Evolutionary conservation across 2,329 filamentous ascomycete genomes (phyloP), one percentile per base, ranked within the genome.

Genomic region (Talaromyces verruculosus): DNA sequence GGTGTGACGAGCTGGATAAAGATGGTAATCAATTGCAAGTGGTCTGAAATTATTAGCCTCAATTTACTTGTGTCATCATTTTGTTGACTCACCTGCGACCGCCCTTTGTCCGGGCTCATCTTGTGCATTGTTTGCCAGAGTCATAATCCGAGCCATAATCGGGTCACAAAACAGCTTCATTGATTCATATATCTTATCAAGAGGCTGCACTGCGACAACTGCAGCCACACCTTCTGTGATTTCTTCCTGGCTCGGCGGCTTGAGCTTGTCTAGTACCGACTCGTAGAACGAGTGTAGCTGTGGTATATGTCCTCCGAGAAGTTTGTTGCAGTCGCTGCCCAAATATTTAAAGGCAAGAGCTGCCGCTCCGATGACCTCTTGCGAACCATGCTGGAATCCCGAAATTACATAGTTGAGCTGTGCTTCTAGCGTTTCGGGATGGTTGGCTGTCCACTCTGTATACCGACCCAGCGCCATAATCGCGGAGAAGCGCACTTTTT

Each of bases 391-490:
- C 70, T 92, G 87, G 80, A 99, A 99, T 0, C 93, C 95, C 4
- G 89, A 91, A 70, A 97, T 93, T 73, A 99, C 96, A 79, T 96
- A 99, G 73, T 92, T 93, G 75, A 99, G 91, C 78, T 99, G 95
- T 8, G 91, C 86, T 77, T 97, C 91, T 8, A 99, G 84, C 55
- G 94, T 96, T 66, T 97, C 92, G 0, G 94, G 92, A 74, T 99
- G 95, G 58, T 92, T 89, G 5, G 95, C 88, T 0, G 96, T 99
- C 95, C 95, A 99, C 78, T 98, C 94, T 0, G 96, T 99, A 76
- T 99, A 99, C 68, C 95, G 87, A 43, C 93, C 95, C 25, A 99
- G 86, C 2, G 96, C 93, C 93, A 99, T 97, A 73, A 98, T 97
- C 5, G 94, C 94, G 68, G 96, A 94, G 79, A 99, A 99, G 7